Percentiles rank a stretch among this genome's conserved stretches.
Conservation (phyloP, 106 monocot genomes). For the Phalaenopsis aphrodite region DNA sequence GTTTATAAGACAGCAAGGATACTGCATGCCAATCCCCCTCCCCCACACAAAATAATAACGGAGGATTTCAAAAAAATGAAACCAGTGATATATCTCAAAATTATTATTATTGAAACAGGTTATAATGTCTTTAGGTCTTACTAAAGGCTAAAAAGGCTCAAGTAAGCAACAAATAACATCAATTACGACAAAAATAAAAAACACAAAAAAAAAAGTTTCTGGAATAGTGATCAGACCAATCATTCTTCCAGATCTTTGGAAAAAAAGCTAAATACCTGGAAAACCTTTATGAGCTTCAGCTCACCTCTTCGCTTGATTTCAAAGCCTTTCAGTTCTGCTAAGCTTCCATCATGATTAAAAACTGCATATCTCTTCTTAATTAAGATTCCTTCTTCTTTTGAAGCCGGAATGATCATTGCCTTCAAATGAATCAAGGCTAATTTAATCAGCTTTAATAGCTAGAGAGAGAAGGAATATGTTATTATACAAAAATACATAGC, state of each 20-base stretch:
- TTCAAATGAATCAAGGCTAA: conserved; percentile 16
- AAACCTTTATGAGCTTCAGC: conserved; percentile 98
- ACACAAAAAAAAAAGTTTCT: neutral
- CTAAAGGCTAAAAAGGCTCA: neutral
- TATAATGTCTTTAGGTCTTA: neutral
- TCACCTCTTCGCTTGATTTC: conserved; percentile 99
- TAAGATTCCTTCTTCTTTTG: conserved; percentile 96
- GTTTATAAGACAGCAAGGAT: neutral
- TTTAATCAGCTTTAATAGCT: neutral
- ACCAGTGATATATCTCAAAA: neutral
- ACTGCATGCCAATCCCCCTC: neutral
- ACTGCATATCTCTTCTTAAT: conserved; percentile 99
- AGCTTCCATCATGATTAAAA: conserved; percentile 92
- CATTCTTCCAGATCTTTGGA: neutral
- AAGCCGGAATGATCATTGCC: conserved; percentile 99
- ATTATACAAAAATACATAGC: neutral
- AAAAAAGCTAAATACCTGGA: conserved; percentile 56
- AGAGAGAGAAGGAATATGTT: neutral
- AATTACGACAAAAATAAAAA: neutral
- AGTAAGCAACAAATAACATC: neutral
- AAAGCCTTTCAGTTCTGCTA: conserved; percentile 98
- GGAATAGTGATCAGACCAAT: neutral
- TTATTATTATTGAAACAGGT: neutral
- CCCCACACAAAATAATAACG: neutral
- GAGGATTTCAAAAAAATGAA: neutral